Evolutionary conservation across 768 basidiomycete genomes (phyloP).

Genomic region (Coprinellus aureogranulatus): DNA sequence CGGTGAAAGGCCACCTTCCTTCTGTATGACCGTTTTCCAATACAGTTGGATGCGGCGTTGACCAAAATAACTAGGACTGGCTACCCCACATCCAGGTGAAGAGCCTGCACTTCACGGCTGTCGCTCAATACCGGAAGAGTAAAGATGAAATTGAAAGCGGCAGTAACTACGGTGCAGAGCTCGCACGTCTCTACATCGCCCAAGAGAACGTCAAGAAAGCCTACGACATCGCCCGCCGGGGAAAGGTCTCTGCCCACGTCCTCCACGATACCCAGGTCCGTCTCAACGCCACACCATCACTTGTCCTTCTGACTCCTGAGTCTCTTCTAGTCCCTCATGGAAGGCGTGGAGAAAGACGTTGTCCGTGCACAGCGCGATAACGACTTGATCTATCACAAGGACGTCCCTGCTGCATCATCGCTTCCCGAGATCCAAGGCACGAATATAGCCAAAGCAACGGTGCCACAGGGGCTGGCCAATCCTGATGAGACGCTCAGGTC

Average conservation of each 20-base stretch:
- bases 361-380: conserved; percentile 85
- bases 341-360: conserved; percentile 64
- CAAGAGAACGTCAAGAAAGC: conserved; percentile 67
- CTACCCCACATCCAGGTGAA: conserved; percentile 80
- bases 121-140: conserved; percentile 84
- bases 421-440: conserved; percentile 64
- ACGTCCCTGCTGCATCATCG: conserved; percentile 70
- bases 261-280: conserved; percentile 77
- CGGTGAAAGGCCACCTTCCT: conserved; percentile 27
- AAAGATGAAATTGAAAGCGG: conserved; percentile 77
- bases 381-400: conserved; percentile 90
- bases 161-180: conserved; percentile 73
- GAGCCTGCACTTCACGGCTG: conserved; percentile 80
- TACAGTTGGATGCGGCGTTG: neutral
- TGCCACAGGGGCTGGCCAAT: conserved; percentile 59
- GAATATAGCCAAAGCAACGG: conserved; percentile 58
- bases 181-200: conserved; percentile 74
- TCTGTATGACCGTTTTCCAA: no score
- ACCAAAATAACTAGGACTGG: conserved; percentile 57
- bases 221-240: conserved; percentile 62
- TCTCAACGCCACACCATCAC: neutral
- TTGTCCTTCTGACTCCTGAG: neutral
- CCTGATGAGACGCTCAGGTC: conserved; percentile 53
- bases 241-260: conserved; percentile 60
- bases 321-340: conserved; percentile 82